Evolutionary conservation across 805 yeast genomes (phyloP).

Genomic region (Millerago galiae): DNA sequence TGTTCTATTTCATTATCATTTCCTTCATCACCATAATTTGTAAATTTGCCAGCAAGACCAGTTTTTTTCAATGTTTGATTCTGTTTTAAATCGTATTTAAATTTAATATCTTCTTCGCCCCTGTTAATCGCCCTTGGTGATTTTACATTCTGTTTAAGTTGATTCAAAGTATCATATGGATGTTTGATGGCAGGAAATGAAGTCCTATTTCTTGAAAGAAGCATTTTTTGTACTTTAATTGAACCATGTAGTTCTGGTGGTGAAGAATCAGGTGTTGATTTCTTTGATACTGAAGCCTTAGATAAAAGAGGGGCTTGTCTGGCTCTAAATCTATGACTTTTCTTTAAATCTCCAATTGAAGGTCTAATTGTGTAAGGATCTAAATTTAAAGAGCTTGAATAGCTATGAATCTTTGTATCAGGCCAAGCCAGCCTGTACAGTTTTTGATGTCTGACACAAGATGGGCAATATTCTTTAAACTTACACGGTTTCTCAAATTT

Average conservation of each 20-base stretch:
- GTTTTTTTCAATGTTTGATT: not conserved
- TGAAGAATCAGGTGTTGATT: not conserved
- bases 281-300: not conserved
- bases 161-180: not conserved
- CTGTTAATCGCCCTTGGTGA: too few species aligned
- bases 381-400: not conserved
- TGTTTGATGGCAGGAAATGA: not conserved
- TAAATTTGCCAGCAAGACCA: not conserved
- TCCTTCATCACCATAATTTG: not conserved
- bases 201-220: not conserved
- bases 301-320: too few species aligned
- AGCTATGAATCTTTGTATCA: slow-evolving; percentile 4
- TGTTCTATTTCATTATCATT: not conserved
- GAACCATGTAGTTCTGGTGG: not conserved
- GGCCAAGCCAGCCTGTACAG: slow-evolving; percentile 26
- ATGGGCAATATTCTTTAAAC: slow-evolving; percentile 19
- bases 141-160: too few species aligned
- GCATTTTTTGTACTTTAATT: not conserved
- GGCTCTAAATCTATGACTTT: too few species aligned
- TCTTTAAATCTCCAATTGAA: slow-evolving; percentile 6
- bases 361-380: slow-evolving; percentile 2
- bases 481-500: not conserved
- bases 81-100: too few species aligned
- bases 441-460: slow-evolving; percentile 24
- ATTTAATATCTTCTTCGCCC: too few species aligned